These are phyloP conservation scores for Candida khao-thaluensis DNA, from an alignment of 805 yeast species.

Conservation along the genomic window DNA sequence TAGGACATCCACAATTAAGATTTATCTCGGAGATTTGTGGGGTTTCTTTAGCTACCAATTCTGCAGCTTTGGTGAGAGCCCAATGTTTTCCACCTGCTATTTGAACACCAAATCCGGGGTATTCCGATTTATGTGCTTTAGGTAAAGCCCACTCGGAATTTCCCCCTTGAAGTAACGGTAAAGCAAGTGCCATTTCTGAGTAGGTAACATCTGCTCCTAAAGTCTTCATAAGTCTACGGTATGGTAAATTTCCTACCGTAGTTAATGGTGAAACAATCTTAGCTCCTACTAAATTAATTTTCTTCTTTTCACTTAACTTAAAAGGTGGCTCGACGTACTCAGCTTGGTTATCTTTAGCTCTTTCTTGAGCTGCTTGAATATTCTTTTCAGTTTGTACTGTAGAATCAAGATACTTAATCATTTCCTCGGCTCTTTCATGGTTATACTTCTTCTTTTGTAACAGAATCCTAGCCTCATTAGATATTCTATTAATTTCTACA, in stretches of 20 bases:
- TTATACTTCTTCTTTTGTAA: conserved; percentile 63
- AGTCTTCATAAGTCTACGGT: conserved; percentile 85
- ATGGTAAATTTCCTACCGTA: conserved; percentile 96
- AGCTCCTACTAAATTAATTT: conserved; percentile 62
- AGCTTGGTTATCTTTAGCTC: conserved; percentile 37
- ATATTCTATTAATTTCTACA: conserved; percentile 64
- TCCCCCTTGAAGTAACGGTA: conserved; percentile 85
- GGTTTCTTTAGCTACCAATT: conserved; percentile 60
- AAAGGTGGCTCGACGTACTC: conserved; percentile 76
- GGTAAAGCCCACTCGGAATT: conserved; percentile 98
- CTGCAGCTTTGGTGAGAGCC: conserved; percentile 94
- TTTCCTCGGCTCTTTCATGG: conserved; percentile 55
- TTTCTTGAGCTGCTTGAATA: conserved; percentile 32
- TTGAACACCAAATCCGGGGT: conserved; percentile 91
- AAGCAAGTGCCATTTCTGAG: conserved; percentile 89
- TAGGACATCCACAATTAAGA: conserved; percentile 96
- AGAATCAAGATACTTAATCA: conserved; percentile 64
- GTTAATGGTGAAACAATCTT: conserved; percentile 94
- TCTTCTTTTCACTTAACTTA: conserved; percentile 78
- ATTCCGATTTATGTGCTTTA: conserved; percentile 78
- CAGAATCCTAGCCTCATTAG: conserved; percentile 41
- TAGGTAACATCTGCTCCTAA: conserved; percentile 92
- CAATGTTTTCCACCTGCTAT: conserved; percentile 88
- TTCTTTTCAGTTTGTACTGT: conserved; percentile 45
- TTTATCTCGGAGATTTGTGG: conserved; percentile 76